Evolutionary conservation across 495 filamentous ascomycete genomes (phyloP).

Genomic region (Friedmanniomyces simplex): DNA sequence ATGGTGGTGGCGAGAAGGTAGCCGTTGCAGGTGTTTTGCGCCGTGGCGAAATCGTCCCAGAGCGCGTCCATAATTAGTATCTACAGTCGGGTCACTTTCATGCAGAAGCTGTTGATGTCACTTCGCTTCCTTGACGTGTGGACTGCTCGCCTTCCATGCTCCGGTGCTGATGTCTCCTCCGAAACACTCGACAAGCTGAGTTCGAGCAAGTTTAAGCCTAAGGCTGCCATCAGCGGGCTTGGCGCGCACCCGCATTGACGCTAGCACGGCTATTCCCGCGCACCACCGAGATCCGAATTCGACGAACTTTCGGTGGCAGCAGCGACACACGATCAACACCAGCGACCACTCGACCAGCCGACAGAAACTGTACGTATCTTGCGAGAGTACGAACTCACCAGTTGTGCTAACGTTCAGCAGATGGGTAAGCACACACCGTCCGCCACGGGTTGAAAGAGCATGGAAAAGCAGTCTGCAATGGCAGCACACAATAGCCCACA

Average conservation of each 20-base stretch:
- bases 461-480: slow-evolving; percentile 1
- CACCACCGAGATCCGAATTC: not conserved
- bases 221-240: not conserved
- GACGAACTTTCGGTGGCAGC: slow-evolving; percentile 1
- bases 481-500: not conserved
- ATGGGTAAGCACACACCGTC: slow-evolving; percentile 40
- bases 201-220: no score
- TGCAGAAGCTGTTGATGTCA: no score
- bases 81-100: not conserved
- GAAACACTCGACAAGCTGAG: no score
- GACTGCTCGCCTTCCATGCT: no score
- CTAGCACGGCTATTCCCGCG: not conserved
- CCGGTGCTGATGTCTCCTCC: no score
- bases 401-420: slow-evolving; percentile 20
- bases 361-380: slow-evolving; percentile 3
- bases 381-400: not conserved
- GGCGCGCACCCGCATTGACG: not conserved
- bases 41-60: slow-evolving; percentile 46
- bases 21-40: slow-evolving; percentile 36
- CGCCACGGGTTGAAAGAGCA: slow-evolving; percentile 3
- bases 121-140: no score
- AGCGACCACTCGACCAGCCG: slow-evolving; percentile 14
- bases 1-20: slow-evolving; percentile 58
- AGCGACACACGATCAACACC: slow-evolving; percentile 12
- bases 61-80: slow-evolving; percentile 48